phyloP scores from a whole-genome alignment of 768 basidiomycete genomes.

The Rubroboletus satanas region DNA sequence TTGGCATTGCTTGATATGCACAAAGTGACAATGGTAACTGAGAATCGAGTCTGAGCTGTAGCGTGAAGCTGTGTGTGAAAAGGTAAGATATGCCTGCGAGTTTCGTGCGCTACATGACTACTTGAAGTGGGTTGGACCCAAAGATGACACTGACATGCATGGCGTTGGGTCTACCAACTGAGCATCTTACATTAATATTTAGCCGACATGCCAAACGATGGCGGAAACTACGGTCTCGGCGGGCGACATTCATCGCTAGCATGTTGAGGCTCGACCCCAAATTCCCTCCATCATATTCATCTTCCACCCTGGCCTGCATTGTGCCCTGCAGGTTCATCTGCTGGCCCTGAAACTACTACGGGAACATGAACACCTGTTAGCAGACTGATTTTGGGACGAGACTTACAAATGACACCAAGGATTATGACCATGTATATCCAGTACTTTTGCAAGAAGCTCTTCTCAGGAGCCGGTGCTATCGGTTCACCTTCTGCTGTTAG shows the following conservation, averaged over 20 bases:
- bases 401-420: slow-evolving; percentile 57
- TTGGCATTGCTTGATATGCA: slow-evolving; percentile 26
- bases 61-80: not conserved
- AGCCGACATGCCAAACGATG: slow-evolving; percentile 9
- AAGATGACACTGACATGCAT: not conserved
- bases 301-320: slow-evolving; percentile 23
- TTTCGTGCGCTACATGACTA: not conserved
- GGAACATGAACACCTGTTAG: not conserved
- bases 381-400: not conserved
- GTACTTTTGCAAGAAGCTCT: slow-evolving; percentile 83
- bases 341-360: slow-evolving; percentile 30
- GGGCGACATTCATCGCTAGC: not conserved
- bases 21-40: not conserved
- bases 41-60: not conserved
- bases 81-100: not conserved
- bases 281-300: slow-evolving; percentile 5
- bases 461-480: slow-evolving; percentile 58
- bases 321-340: slow-evolving; percentile 24
- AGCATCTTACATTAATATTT: slow-evolving; percentile 16
- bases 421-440: slow-evolving; percentile 77
- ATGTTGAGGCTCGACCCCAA: not conserved
- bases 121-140: not conserved
- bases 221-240: slow-evolving; percentile 1
- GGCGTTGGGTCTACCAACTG: slow-evolving; percentile 3
- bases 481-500: slow-evolving; percentile 64